phyloP scores from a whole-genome alignment of 1,139 yeast species.

The Pneumocystis jirovecii region DNA sequence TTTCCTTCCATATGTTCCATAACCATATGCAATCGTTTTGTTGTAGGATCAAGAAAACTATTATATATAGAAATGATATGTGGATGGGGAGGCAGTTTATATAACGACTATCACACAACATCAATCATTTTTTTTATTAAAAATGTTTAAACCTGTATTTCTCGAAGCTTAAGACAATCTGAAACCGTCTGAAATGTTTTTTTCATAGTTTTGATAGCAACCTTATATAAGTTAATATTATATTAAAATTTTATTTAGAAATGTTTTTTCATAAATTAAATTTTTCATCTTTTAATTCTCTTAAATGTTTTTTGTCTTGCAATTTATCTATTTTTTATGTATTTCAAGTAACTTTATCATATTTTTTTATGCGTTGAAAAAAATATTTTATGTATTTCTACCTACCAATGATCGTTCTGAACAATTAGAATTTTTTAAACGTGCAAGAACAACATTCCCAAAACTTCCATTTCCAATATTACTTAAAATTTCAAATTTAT shows the following conservation, averaged over 20 bases:
- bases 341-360: neutral
- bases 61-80: constrained; percentile 62
- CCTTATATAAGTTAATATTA: constrained; percentile 22
- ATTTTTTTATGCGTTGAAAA: neutral
- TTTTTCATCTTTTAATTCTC: neutral
- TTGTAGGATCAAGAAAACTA: constrained; percentile 50
- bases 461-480: constrained; percentile 16
- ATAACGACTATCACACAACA: constrained; percentile 24
- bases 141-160: constrained; percentile 37
- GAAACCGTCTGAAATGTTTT: constrained; percentile 34
- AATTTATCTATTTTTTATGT: neutral
- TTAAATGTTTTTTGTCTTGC: neutral
- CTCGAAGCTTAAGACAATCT: constrained; percentile 56
- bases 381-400: neutral
- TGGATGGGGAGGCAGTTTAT: constrained; percentile 55
- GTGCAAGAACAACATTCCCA: constrained; percentile 15
- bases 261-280: neutral
- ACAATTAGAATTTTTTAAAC: constrained; percentile 3
- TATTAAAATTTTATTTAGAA: neutral
- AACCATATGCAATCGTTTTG: constrained; percentile 53
- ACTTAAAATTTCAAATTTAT: constrained; percentile 5
- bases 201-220: constrained; percentile 76
- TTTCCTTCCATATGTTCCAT: constrained; percentile 85
- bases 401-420: neutral
- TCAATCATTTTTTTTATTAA: neutral